phyloP scores from a whole-genome alignment of 331 rosid species.

The Erythrophleum ivorense region DNA sequence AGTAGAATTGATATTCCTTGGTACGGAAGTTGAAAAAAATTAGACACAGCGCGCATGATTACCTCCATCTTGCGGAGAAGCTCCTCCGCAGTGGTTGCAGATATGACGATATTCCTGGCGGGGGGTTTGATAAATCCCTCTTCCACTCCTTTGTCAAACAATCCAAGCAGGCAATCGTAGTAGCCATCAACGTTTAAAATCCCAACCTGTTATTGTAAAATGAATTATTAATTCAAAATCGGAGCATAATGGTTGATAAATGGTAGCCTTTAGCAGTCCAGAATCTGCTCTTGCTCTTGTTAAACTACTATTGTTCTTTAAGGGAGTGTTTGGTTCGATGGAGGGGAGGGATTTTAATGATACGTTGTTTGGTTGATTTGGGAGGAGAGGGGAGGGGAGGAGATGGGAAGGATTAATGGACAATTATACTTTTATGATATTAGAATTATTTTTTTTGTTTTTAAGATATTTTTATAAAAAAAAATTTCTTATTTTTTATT shows the following conservation, averaged over 20 bases:
- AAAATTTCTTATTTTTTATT: no score
- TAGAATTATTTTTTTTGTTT: no score
- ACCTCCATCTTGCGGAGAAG: slow-evolving; percentile 47
- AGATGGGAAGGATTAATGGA: no score
- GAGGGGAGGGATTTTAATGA: no score
- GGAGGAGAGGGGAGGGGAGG: no score
- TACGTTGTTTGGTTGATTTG: no score
- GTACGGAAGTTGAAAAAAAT: neutral
- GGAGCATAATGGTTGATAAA: no score
- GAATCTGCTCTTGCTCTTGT: neutral
- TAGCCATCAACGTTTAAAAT: slow-evolving; percentile 45
- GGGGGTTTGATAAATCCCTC: slow-evolving; percentile 46
- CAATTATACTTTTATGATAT: no score
- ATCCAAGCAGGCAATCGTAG: slow-evolving; percentile 45
- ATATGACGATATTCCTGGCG: slow-evolving; percentile 40
- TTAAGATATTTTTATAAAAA: no score
- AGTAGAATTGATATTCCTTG: neutral
- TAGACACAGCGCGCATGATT: neutral
- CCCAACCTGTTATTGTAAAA: slow-evolving; percentile 38
- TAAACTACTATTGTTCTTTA: no score
- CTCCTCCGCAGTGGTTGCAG: slow-evolving; percentile 40
- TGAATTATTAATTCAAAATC: neutral
- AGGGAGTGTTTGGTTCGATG: no score
- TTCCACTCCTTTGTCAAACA: slow-evolving; percentile 53
- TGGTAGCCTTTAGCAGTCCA: neutral